phyloP scores from a whole-genome alignment of 352 stramenopile species.

The Phytophthora constricta region DNA sequence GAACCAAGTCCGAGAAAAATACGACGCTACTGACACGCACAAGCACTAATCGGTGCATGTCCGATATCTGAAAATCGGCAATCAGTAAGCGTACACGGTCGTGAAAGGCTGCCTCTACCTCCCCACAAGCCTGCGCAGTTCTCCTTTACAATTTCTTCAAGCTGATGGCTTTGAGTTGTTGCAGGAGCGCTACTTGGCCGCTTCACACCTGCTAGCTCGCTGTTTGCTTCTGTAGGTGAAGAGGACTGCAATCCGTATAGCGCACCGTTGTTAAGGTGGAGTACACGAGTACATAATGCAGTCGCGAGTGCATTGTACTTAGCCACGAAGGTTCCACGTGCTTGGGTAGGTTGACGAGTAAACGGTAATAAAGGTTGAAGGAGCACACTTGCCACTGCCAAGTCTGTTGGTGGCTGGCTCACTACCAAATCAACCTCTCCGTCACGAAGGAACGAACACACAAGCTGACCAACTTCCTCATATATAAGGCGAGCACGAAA shows the following conservation, averaged over 20 bases:
- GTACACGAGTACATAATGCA: conserved; percentile 50
- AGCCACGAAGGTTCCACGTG: conserved; percentile 53
- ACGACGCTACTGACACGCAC: conserved; percentile 62
- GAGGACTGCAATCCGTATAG: conserved; percentile 44
- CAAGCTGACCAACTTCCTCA: conserved; percentile 51
- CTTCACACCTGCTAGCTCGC: conserved; percentile 6
- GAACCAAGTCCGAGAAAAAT: conserved; percentile 59
- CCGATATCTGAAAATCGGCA: conserved; percentile 66
- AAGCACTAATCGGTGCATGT: conserved; percentile 58
- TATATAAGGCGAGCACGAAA: conserved; percentile 27
- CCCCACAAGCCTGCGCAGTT: conserved; percentile 52
- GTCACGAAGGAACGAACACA: conserved; percentile 53
- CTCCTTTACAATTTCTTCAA: conserved; percentile 61
- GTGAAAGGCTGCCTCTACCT: conserved; percentile 50
- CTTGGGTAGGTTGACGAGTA: conserved; percentile 37
- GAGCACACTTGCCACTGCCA: conserved; percentile 54
- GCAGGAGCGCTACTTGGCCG: conserved; percentile 27
- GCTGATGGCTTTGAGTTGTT: conserved; percentile 23
- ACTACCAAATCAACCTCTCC: conserved; percentile 64
- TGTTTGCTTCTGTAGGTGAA: conserved; percentile 9
- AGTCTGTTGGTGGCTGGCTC: conserved; percentile 48
- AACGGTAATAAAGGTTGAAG: conserved; percentile 52
- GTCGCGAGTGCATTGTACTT: conserved; percentile 59
- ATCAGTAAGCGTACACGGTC: conserved; percentile 58
- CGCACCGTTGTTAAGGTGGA: conserved; percentile 33